Evolutionary conservation across 2,329 filamentous ascomycete species (phyloP).

Genomic region (Raffaelea ambrosiae): DNA sequence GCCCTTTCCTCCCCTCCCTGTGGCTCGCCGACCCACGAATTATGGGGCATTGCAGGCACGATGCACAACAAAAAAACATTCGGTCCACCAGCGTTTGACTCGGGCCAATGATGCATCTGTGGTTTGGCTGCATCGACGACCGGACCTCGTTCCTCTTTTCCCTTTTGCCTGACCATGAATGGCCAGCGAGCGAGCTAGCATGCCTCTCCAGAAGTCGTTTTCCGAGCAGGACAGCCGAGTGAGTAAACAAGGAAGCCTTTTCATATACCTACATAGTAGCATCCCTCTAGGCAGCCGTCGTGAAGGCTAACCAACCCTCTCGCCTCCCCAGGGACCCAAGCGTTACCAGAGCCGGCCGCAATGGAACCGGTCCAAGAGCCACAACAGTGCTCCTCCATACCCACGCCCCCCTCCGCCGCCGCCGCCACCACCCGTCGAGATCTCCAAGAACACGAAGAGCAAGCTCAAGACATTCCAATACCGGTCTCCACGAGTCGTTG

Average conservation of each 20-base stretch:
- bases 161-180: too few relatives aligned
- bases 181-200: slow-evolving; percentile 10
- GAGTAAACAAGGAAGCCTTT: slow-evolving; percentile 11
- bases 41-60: not conserved
- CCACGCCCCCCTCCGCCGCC: slow-evolving; percentile 16
- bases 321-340: slow-evolving; percentile 13
- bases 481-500: slow-evolving; percentile 23
- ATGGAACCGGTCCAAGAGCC: slow-evolving; percentile 48
- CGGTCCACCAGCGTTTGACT: not conserved
- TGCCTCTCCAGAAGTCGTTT: slow-evolving; percentile 32
- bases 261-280: not conserved
- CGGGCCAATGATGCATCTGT: too few relatives aligned
- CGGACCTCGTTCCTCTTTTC: too few relatives aligned
- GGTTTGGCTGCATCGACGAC: too few relatives aligned
- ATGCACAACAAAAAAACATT: not conserved
- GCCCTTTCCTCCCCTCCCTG: not conserved
- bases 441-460: slow-evolving; percentile 51
- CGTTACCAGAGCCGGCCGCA: slow-evolving; percentile 24
- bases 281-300: too few relatives aligned
- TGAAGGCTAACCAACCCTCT: too few relatives aligned
- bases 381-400: slow-evolving; percentile 25
- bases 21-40: slow-evolving; percentile 6
- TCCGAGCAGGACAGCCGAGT: slow-evolving; percentile 25
- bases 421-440: slow-evolving; percentile 32
- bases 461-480: slow-evolving; percentile 53